phyloP scores from a whole-genome alignment of 1,284 basidiomycete genomes.

The Ustilago crameri region DNA sequence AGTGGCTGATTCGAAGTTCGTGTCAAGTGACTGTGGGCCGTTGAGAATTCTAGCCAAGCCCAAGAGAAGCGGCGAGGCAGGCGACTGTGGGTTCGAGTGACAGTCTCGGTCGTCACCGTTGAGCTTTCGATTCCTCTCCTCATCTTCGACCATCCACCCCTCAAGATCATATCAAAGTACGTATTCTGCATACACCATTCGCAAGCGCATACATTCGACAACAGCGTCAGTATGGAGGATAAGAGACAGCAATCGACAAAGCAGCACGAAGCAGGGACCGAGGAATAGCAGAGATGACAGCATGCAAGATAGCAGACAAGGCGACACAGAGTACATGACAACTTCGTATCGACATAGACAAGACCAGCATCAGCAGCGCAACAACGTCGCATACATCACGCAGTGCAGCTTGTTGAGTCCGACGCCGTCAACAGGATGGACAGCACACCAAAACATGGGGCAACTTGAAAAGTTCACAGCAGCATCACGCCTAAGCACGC shows the following conservation, averaged over 20 bases:
- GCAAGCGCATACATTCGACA: slow-evolving; percentile 4
- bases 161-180: slow-evolving; percentile 55
- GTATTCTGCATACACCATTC: slow-evolving; percentile 20
- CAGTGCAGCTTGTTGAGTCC: no score
- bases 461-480: no score
- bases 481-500: no score
- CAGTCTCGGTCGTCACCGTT: slow-evolving; percentile 21
- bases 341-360: neutral
- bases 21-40: neutral
- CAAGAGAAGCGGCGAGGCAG: neutral
- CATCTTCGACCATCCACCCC: slow-evolving; percentile 53
- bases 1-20: neutral
- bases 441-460: no score
- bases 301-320: neutral
- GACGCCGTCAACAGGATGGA: neutral
- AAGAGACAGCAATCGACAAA: slow-evolving; percentile 4
- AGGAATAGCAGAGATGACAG: neutral
- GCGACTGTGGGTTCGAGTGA: slow-evolving; percentile 8
- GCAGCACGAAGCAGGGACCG: neutral
- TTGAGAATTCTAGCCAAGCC: neutral
- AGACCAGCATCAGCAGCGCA: neutral
- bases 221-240: neutral
- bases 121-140: slow-evolving; percentile 12
- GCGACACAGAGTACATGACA: neutral
- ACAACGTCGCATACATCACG: no score